A percentile compares a stretch with the other conserved stretches of the same genome.
phyloP scores from a whole-genome alignment of 805 yeast genomes.

The Candida patagonica region DNA sequence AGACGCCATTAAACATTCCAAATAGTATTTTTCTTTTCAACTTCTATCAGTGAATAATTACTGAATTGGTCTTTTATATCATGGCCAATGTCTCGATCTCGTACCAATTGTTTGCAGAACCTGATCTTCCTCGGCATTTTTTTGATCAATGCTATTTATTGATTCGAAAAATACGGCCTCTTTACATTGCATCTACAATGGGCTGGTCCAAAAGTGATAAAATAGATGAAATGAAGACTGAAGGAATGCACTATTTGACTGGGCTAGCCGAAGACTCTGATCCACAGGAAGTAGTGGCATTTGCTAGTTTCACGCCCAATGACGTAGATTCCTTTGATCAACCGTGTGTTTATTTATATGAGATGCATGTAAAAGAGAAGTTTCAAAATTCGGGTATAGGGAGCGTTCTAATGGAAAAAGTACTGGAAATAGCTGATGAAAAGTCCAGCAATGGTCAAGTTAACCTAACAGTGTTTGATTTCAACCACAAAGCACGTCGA shows the following conservation, averaged over 20 bases:
- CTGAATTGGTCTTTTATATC: no score
- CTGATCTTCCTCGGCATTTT: neutral
- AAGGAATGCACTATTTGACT: conserved; percentile 14
- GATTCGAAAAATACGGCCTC: conserved; percentile 16
- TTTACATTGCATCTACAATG: conserved; percentile 20
- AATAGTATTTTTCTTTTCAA: no score
- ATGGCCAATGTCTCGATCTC: no score
- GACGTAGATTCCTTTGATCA: conserved; percentile 12
- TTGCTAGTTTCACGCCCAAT: conserved; percentile 16
- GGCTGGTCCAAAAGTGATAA: conserved; percentile 21
- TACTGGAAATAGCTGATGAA: conserved; percentile 5
- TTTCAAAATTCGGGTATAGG: conserved; percentile 20
- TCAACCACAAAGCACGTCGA: conserved; percentile 17
- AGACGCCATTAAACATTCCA: no score
- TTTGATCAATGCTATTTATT: conserved; percentile 17
- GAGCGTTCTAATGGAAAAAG: conserved; percentile 11
- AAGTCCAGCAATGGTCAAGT: conserved; percentile 7
- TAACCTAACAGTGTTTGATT: conserved; percentile 19
- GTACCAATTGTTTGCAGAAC: no score
- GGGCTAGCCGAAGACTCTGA: neutral
- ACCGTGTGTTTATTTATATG: conserved; percentile 20
- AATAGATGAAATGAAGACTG: conserved; percentile 18
- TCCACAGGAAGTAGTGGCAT: conserved; percentile 11
- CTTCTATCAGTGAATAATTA: no score
- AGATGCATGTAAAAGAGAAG: conserved; percentile 19